Evolutionary conservation across 108 stramenopile species (phyloP), one percentile per base, ranked within the genome.

Genomic region (Fragilaria crotonensis): DNA sequence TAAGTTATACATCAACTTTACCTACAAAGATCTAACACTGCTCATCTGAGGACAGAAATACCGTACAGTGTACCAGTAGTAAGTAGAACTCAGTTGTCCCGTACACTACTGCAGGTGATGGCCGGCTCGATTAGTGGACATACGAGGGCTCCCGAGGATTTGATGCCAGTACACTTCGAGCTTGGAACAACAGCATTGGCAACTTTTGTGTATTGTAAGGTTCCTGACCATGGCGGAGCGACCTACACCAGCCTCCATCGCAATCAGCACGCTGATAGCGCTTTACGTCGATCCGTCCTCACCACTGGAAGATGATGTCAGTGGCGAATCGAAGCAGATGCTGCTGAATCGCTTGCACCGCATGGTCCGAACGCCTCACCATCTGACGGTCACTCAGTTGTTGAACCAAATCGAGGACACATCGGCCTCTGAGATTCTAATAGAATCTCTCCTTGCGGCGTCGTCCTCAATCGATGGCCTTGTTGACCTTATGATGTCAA

Each of bases 191-290:
- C n/a, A n/a, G n/a, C n/a, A n/a, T n/a, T n/a, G n/a, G n/a, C n/a
- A n/a, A n/a, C n/a, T n/a, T n/a, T n/a, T n/a, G n/a, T n/a, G n/a
- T n/a, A n/a, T n/a, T n/a, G n/a, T n/a, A n/a, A n/a, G n/a, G n/a
- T n/a, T n/a, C n/a, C n/a, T n/a, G n/a, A n/a, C 54, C 52, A 91
- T 87, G 87, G 80, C 84, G 33, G 67, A 77, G 28, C 78, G 85
- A 48, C 90, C 90, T 28, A 87, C 81, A 26, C 87, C 87, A 11
- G 71, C 68, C 36, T 84, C 82, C 7, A 74, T 93, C 58, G 81
- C 79, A 25, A 45, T 93, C 20, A 77, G 77, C 56, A 71, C 85
- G 46, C 68, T 93, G 33, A 84, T 93, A 52, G 67, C 80, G 0
- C 62, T 91, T 33, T 75, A 81, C 32, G 85, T 77, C 44, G 80